Conservation (phyloP, 257 asterid genomes). For the Primulina huaijiensis region DNA sequence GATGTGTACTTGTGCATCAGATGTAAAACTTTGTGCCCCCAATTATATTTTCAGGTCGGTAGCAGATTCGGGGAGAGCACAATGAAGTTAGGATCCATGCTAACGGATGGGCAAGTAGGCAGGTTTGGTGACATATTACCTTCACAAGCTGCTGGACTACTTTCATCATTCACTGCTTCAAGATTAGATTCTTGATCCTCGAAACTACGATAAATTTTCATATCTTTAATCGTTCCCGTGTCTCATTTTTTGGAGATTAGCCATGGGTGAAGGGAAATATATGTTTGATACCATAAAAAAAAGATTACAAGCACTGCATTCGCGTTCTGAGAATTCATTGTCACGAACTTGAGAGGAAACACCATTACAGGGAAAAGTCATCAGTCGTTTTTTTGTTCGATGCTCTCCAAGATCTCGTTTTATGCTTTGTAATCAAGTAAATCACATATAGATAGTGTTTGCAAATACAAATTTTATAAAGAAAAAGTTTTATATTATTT, state of each 20-base stretch:
- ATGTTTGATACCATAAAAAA: not conserved
- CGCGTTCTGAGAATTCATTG: not conserved
- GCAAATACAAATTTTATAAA: too few relatives aligned
- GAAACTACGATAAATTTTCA: not conserved
- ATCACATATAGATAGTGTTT: not conserved
- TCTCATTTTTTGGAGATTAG: not conserved
- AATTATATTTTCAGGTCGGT: conserved; percentile 61
- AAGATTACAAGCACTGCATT: not conserved
- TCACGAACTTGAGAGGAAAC: not conserved
- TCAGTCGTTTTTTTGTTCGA: not conserved
- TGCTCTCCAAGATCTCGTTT: not conserved
- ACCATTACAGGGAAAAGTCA: not conserved
- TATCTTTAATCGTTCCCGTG: not conserved
- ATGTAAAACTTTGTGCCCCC: conserved; percentile 17
- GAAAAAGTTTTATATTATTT: too few relatives aligned
- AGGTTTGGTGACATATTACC: conserved; percentile 97
- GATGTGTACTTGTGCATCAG: not conserved
- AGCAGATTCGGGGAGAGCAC: conserved; percentile 99
- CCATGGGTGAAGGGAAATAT: not conserved
- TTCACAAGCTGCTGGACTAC: conserved; percentile 96
- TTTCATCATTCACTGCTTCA: conserved; percentile 78
- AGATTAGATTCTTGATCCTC: conserved; percentile 62
- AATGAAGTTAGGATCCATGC: conserved; percentile 80
- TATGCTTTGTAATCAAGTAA: not conserved
- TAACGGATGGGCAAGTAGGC: conserved; percentile 95